Conservation (phyloP, 345 rosid species). For the Brassica cretica region DNA sequence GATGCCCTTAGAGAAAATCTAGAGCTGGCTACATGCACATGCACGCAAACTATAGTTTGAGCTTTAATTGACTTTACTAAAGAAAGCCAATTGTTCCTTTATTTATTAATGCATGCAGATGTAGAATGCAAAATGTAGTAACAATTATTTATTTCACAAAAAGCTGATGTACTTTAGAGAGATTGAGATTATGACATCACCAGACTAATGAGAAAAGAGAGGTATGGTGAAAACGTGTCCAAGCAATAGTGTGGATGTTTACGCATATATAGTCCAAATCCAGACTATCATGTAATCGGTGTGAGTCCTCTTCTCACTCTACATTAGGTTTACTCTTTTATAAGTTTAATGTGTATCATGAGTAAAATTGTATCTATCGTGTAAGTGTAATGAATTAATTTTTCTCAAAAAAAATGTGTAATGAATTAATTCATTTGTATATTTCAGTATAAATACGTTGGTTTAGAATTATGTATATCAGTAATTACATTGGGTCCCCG, state of each 20-base stretch:
- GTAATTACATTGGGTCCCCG: constrained; percentile 17
- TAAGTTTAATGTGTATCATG: too few relatives aligned
- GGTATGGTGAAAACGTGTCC: constrained; percentile 39
- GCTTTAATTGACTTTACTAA: not conserved
- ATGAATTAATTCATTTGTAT: not conserved
- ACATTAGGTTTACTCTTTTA: not conserved
- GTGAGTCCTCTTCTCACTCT: not conserved
- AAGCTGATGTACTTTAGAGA: not conserved
- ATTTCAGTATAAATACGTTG: not conserved
- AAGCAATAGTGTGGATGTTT: constrained; percentile 29
- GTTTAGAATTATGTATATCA: not conserved
- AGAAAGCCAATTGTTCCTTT: not conserved
- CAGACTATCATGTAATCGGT: not conserved
- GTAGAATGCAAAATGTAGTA: constrained; percentile 2
- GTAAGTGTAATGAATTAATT: not conserved
- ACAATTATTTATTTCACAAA: not conserved
- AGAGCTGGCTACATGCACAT: not conserved
- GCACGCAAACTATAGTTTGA: not conserved
- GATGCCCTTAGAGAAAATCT: constrained; percentile 1
- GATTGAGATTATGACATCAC: constrained; percentile 18
- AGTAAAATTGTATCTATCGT: not conserved
- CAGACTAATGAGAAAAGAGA: constrained; percentile 6
- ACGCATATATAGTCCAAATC: constrained; percentile 29
- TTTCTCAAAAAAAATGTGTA: not conserved
- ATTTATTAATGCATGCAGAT: constrained; percentile 16